phyloP scores from a whole-genome alignment of 768 basidiomycete genomes.

The Galerina sulciceps region DNA sequence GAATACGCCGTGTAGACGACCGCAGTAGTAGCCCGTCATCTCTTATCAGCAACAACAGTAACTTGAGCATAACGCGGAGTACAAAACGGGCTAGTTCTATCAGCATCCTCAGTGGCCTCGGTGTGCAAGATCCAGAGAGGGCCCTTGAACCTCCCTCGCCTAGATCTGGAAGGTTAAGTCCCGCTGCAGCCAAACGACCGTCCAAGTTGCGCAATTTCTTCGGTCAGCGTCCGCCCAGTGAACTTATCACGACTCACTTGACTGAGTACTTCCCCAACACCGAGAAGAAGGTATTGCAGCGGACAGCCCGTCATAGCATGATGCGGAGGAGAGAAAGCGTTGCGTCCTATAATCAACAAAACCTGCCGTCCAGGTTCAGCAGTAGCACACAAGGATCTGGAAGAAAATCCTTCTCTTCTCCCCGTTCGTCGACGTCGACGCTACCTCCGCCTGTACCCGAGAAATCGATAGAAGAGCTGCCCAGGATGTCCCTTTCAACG shows the following conservation, averaged over 20 bases:
- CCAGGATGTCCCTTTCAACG: slow-evolving; percentile 75
- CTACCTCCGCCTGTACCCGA: slow-evolving; percentile 45
- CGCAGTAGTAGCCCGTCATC: slow-evolving; percentile 39
- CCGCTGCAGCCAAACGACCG: slow-evolving; percentile 50
- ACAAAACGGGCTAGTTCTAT: slow-evolving; percentile 93
- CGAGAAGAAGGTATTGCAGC: slow-evolving; percentile 88
- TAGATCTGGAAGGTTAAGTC: slow-evolving; percentile 37
- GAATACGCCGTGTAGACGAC: slow-evolving; percentile 48
- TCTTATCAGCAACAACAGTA: slow-evolving; percentile 15
- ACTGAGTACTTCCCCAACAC: slow-evolving; percentile 95
- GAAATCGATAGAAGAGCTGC: slow-evolving; percentile 53
- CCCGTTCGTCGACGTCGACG: slow-evolving; percentile 52
- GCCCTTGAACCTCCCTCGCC: slow-evolving; percentile 66
- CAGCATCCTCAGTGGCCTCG: slow-evolving; percentile 92
- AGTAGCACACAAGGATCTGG: slow-evolving; percentile 60
- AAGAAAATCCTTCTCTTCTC: slow-evolving; percentile 46
- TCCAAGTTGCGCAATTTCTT: slow-evolving; percentile 94
- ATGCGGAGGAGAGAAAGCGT: slow-evolving; percentile 63
- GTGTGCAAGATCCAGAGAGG: slow-evolving; percentile 79
- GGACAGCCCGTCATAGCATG: slow-evolving; percentile 90
- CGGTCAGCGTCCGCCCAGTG: slow-evolving; percentile 96
- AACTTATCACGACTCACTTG: slow-evolving; percentile 93
- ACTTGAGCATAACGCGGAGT: slow-evolving; percentile 21
- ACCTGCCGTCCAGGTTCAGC: slow-evolving; percentile 59
- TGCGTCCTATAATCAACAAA: slow-evolving; percentile 50